phyloP scores from a whole-genome alignment of 2,329 filamentous ascomycete species.

The Cladophialophora immunda region DNA sequence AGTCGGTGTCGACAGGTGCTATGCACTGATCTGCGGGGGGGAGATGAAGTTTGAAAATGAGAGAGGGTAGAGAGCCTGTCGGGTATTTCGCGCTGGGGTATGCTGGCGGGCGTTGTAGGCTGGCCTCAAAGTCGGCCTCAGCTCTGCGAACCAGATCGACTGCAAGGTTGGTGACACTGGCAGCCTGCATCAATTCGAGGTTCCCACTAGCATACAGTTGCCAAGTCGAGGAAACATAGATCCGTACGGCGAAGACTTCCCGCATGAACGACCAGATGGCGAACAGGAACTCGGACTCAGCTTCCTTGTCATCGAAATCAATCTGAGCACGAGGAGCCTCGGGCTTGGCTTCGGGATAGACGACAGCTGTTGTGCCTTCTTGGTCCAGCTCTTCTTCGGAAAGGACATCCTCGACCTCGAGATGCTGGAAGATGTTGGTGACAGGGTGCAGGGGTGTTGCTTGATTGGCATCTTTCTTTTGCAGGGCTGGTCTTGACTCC shows the following conservation, averaged over 20 bases:
- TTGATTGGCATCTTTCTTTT: neutral
- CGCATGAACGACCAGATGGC: conserved; percentile 20
- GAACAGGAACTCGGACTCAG: conserved; percentile 17
- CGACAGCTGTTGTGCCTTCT: neutral
- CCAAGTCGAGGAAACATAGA: conserved; percentile 13
- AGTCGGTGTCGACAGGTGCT: neutral
- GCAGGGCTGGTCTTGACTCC: neutral
- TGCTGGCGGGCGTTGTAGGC: conserved; percentile 12
- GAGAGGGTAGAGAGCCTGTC: conserved; percentile 18
- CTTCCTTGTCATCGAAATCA: conserved; percentile 16
- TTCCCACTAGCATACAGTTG: conserved; percentile 5
- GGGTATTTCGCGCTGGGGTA: conserved; percentile 18
- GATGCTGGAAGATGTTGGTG: conserved; percentile 20
- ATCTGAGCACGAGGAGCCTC: conserved; percentile 7
- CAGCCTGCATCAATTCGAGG: conserved; percentile 21
- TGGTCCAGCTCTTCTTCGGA: conserved; percentile 13
- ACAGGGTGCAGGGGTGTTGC: conserved; percentile 4
- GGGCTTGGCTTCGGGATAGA: neutral
- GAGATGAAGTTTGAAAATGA: conserved; percentile 24
- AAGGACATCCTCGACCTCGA: conserved; percentile 9
- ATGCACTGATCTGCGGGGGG: neutral
- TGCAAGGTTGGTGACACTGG: conserved; percentile 12
- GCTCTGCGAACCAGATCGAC: conserved; percentile 18
- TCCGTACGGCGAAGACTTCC: conserved; percentile 11
- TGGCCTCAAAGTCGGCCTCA: conserved; percentile 20